Conservation (phyloP, 495 filamentous ascomycete genomes). For the Endocarpon pusillum region DNA sequence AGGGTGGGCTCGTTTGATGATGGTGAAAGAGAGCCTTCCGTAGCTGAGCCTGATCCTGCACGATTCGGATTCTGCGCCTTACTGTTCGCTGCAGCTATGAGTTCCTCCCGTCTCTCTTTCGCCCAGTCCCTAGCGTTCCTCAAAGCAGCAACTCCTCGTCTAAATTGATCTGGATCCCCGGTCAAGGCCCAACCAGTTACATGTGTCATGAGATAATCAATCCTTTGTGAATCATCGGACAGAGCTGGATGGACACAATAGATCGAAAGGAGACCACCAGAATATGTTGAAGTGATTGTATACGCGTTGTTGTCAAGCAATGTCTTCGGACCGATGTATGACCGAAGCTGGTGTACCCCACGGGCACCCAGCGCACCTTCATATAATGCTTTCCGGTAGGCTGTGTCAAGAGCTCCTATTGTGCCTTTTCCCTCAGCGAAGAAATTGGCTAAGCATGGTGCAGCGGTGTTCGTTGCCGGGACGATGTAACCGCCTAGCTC, state of each 20-base stretch:
- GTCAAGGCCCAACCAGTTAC: conserved; percentile 15
- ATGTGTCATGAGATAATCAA: conserved; percentile 25
- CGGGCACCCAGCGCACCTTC: conserved; percentile 6
- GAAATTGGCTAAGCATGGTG: conserved; percentile 8
- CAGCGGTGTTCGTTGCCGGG: conserved; percentile 1
- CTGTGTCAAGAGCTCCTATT: background rate
- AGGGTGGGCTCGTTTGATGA: too few species aligned
- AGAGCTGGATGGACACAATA: background rate
- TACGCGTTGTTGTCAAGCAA: background rate
- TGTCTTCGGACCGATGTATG: conserved; percentile 2
- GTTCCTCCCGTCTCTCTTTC: conserved; percentile 15
- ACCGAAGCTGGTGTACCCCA: conserved; percentile 4
- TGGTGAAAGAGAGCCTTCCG: too few species aligned
- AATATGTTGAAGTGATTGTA: conserved; percentile 4
- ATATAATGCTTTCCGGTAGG: background rate
- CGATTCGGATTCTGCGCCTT: too few species aligned
- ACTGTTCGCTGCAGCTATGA: conserved; percentile 13
- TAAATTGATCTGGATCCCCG: conserved; percentile 12
- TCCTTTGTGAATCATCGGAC: too few species aligned
- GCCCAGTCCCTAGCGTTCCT: conserved; percentile 20
- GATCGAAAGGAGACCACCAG: background rate
- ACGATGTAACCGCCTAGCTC: conserved; percentile 10
- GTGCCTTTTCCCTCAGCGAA: conserved; percentile 11
- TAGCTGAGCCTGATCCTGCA: too few species aligned
- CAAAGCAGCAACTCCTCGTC: conserved; percentile 19